phyloP scores from a whole-genome alignment of 2,329 filamentous ascomycete species.

The Sporothrix pallida region DNA sequence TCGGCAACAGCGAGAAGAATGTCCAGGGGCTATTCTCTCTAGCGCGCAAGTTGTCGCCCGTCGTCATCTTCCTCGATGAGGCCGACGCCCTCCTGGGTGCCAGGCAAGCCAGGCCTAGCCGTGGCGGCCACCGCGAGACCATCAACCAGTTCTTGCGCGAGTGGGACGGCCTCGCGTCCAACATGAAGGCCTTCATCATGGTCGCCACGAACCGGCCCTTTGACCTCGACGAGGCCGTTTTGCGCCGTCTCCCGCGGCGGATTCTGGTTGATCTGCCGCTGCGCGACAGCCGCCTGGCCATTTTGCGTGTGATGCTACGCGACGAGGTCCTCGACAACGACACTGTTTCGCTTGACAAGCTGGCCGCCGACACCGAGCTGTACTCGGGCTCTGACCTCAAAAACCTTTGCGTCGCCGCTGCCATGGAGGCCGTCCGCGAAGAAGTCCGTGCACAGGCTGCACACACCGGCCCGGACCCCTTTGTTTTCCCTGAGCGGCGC shows the following conservation, averaged over 20 bases:
- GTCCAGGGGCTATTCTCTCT: conserved; percentile 89
- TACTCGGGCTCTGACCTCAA: conserved; percentile 87
- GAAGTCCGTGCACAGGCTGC: conserved; percentile 57
- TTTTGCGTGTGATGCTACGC: conserved; percentile 72
- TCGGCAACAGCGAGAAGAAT: conserved; percentile 96
- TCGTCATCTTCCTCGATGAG: conserved; percentile 96
- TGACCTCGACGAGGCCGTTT: conserved; percentile 86
- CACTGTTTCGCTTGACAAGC: conserved; percentile 63
- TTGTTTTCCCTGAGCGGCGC: conserved; percentile 71
- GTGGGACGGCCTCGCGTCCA: conserved; percentile 83
- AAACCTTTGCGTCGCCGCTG: conserved; percentile 79
- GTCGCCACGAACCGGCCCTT: conserved; percentile 95
- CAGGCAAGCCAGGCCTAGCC: conserved; percentile 68
- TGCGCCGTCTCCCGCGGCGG: conserved; percentile 75
- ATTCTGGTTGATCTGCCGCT: conserved; percentile 76
- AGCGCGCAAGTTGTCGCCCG: conserved; percentile 87
- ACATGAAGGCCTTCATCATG: conserved; percentile 92
- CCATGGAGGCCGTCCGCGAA: conserved; percentile 78
- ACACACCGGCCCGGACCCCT: conserved; percentile 49
- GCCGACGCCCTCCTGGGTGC: conserved; percentile 90
- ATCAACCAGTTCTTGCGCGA: conserved; percentile 97
- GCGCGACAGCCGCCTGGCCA: conserved; percentile 62
- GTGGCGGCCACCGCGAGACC: conserved; percentile 79
- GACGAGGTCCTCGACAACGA: conserved; percentile 66
- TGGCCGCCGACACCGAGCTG: conserved; percentile 72